Evolutionary conservation across 352 stramenopile species (phyloP).

Genomic region (Pythium pyrilobum): DNA sequence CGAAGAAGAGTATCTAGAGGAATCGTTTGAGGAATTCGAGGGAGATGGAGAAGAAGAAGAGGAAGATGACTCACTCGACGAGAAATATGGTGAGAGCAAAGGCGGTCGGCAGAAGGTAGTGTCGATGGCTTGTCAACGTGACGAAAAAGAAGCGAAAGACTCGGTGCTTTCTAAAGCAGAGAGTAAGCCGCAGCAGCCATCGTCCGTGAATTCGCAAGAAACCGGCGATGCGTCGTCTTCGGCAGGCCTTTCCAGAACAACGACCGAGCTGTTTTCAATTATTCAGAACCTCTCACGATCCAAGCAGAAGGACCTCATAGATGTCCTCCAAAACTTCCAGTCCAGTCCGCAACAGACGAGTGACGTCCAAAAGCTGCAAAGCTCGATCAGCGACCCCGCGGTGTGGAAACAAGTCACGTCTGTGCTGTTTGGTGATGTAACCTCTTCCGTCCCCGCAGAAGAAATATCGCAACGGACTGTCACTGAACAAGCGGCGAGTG

Average conservation of each 20-base stretch:
- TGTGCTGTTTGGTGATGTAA: constrained; percentile 15
- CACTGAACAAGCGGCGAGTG: too few species aligned
- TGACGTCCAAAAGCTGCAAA: constrained; percentile 47
- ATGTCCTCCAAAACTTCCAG: constrained; percentile 63
- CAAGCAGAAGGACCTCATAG: constrained; percentile 55
- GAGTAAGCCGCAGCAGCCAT: background rate
- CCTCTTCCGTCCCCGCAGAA: background rate
- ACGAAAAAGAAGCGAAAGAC: background rate
- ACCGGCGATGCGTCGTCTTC: constrained; percentile 6
- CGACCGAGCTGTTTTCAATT: constrained; percentile 49
- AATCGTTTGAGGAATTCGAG: constrained; percentile 84
- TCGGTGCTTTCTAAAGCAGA: background rate
- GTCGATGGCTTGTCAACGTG: background rate
- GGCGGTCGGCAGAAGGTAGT: background rate
- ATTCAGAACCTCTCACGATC: constrained; percentile 66
- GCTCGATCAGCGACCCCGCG: constrained; percentile 61
- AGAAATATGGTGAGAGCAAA: background rate
- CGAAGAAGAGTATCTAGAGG: constrained; percentile 68
- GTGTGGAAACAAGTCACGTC: constrained; percentile 72
- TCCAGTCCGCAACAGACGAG: constrained; percentile 39
- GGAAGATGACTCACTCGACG: background rate
- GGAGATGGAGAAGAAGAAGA: constrained; percentile 20
- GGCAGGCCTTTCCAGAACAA: constrained; percentile 35
- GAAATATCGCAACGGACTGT: too few species aligned
- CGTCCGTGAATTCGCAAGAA: background rate